Percentiles rank a stretch among this genome's conserved stretches.
Conservation (phyloP, 2,329 filamentous ascomycete genomes). For the Neofusicoccum sp. region DNA sequence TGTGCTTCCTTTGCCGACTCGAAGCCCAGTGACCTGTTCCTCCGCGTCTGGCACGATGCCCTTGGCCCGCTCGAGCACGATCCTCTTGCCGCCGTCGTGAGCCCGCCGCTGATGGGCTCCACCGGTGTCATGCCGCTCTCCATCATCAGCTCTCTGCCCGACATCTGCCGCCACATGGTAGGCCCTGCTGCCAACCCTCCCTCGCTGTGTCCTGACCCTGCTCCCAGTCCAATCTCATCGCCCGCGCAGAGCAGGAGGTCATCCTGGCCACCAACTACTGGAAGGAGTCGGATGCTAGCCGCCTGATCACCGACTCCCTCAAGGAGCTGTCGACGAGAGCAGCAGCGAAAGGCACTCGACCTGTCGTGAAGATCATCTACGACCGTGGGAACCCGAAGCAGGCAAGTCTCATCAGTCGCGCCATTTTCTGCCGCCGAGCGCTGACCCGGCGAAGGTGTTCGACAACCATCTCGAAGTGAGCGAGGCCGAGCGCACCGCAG, state of each 20-base stretch:
- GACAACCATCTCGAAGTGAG: conserved; percentile 64
- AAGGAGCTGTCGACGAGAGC: conserved; percentile 67
- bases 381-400: conserved; percentile 68
- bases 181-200: background rate
- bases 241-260: conserved; percentile 68
- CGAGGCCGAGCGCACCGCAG: conserved; percentile 57
- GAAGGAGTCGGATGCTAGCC: conserved; percentile 67
- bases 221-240: conserved; percentile 65
- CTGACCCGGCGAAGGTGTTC: conserved; percentile 38
- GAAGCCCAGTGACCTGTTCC: conserved; percentile 65
- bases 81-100: conserved; percentile 54
- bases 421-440: background rate
- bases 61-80: conserved; percentile 56
- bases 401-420: conserved; percentile 27
- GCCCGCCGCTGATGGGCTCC: conserved; percentile 59
- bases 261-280: conserved; percentile 75
- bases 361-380: conserved; percentile 73
- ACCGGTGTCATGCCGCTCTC: conserved; percentile 66
- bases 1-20: conserved; percentile 68
- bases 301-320: conserved; percentile 66
- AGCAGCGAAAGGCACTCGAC: conserved; percentile 54
- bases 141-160: conserved; percentile 66
- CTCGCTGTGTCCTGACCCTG: background rate
- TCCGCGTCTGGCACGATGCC: conserved; percentile 66
- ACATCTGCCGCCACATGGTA: conserved; percentile 67